Conservation (phyloP, 148 eudicot genomes). For the Chenopodium berlandieri region DNA sequence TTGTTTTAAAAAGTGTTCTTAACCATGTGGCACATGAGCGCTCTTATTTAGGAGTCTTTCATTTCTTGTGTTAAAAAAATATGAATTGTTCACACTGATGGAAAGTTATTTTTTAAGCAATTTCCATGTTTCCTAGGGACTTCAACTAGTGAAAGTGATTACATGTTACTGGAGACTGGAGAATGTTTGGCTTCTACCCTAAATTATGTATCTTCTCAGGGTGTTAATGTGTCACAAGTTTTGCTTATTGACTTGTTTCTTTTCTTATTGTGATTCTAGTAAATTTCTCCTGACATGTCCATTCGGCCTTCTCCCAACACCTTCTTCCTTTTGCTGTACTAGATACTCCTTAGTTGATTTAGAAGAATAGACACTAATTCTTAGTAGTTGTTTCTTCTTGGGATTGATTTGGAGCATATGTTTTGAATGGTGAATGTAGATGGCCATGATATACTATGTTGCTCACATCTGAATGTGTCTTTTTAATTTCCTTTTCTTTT, state of each 20-base stretch:
- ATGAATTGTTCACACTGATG: too few relatives aligned
- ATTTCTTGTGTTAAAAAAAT: too few relatives aligned
- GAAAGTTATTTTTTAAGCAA: not conserved
- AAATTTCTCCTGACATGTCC: not conserved
- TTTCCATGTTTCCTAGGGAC: not conserved
- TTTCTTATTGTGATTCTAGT: not conserved
- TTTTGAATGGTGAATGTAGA: not conserved
- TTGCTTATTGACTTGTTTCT: not conserved
- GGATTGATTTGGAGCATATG: not conserved
- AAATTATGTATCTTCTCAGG: not conserved
- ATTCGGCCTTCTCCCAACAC: not conserved
- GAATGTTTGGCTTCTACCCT: not conserved
- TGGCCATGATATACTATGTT: not conserved
- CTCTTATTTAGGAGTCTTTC: too few relatives aligned
- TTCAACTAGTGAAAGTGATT: not conserved
- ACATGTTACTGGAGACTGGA: not conserved
- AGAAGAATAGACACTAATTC: not conserved
- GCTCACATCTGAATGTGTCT: not conserved
- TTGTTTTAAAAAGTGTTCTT: too few relatives aligned
- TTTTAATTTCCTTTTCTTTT: not conserved
- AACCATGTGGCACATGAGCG: too few relatives aligned
- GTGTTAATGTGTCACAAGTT: not conserved
- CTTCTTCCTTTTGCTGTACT: not conserved
- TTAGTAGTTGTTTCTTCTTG: not conserved
- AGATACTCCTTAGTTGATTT: not conserved